A percentile compares a stretch with the other conserved stretches of the same genome.
These are phyloP conservation scores for Friedmanniomyces endolithicus DNA, from an alignment of 495 filamentous ascomycete species.

Conservation along the genomic window DNA sequence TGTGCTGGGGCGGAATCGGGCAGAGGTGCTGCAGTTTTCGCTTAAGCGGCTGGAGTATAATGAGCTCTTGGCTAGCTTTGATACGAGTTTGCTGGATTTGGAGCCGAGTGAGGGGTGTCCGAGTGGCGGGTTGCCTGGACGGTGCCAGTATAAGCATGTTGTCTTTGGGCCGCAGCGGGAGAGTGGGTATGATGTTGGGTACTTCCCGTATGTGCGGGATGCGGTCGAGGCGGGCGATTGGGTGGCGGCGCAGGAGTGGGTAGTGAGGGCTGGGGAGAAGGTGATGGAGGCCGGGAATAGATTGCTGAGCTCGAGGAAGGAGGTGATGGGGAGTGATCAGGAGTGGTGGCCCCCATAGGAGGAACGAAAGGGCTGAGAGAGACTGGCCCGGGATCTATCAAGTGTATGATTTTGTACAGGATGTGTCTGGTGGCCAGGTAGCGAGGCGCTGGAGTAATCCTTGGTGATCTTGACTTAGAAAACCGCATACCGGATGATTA, in stretches of 20 bases:
- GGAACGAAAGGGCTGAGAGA: no score
- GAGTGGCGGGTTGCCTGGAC: constrained; percentile 54
- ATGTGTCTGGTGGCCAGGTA: no score
- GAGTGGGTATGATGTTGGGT: constrained; percentile 60
- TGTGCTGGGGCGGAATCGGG: constrained; percentile 53
- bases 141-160: constrained; percentile 91
- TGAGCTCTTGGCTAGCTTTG: constrained; percentile 57
- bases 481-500: no score
- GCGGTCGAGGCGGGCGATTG: constrained; percentile 60
- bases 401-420: no score
- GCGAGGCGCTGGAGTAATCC: no score
- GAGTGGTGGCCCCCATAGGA: neutral
- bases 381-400: no score
- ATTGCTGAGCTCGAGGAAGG: constrained; percentile 24
- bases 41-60: constrained; percentile 48
- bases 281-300: constrained; percentile 53
- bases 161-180: constrained; percentile 73
- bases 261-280: constrained; percentile 59
- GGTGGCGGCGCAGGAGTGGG: constrained; percentile 52
- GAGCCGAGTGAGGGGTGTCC: constrained; percentile 10
- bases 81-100: constrained; percentile 69
- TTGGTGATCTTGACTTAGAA: no score
- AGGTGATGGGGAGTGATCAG: neutral
- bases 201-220: constrained; percentile 79
- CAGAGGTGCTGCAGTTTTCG: constrained; percentile 54